Evolutionary conservation across 345 rosid genomes (phyloP), one percentile per base, ranked within the genome.

Genomic region (Conringia planisiliqua): DNA sequence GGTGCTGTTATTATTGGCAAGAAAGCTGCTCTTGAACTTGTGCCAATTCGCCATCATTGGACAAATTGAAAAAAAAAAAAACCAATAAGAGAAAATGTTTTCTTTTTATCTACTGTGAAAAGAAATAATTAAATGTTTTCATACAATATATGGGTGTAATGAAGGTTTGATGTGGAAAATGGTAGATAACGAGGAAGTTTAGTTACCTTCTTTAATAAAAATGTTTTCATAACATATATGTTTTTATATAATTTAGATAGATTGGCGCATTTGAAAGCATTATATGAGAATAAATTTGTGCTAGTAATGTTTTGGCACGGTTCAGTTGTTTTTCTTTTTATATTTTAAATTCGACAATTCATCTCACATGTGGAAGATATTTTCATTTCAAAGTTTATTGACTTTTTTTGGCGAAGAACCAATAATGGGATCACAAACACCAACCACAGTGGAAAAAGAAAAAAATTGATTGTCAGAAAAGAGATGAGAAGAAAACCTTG

Each of bases 1-100:
- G 75, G 75, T 63, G 72, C 71, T 1, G 69, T 71, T 65, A 77
- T 71, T 56, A 26, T 77, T 46, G 22, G 72, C 26, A 77, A 77
- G 67, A 77, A 77, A 40, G 68, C 10, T 27, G 16, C 80, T 10
- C 80, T 77, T 56, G 13, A 77, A 27, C 71, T 77, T 55, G 72
- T 77, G 43, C 80, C 80, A 13, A 48, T 39, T 64, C 70, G 52
- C 63, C 30, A 17, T 42, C 57, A 32, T 7, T 75, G 54, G 56
- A 44, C 44, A 55, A 7, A 55, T 14, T 29, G 18, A 3, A 6
- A 42, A n/a, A 0, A 46, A 7, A 20, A 3, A 14, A 48, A n/a
- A 2, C 16, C 48, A 62, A 18, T 55, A 55, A 10, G 42, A 27
- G n/a, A 62, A 3, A 13, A 7, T 50, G 26, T 35, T 63, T 54